These are phyloP conservation scores for Sclerotiophoma versabilis DNA, from an alignment of 2,329 filamentous ascomycete genomes.

Conservation along the genomic window DNA sequence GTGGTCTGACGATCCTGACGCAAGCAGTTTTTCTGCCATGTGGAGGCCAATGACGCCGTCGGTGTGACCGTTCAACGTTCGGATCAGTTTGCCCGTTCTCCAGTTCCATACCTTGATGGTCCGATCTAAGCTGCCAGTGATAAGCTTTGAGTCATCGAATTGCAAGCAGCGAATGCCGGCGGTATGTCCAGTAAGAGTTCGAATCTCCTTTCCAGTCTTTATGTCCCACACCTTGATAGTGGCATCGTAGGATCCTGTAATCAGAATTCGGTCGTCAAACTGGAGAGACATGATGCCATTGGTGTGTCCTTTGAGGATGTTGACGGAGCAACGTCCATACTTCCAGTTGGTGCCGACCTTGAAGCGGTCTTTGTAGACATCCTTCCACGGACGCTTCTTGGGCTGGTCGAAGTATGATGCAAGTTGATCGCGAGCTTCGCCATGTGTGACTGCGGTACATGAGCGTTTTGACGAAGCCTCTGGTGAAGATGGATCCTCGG, in stretches of 20 bases:
- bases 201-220: constrained; percentile 82
- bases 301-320: constrained; percentile 82
- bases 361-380: constrained; percentile 93
- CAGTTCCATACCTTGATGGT: constrained; percentile 97
- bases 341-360: constrained; percentile 98
- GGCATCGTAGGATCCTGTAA: constrained; percentile 92
- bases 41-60: constrained; percentile 87
- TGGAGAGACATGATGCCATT: constrained; percentile 85
- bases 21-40: constrained; percentile 83
- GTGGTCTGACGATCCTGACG: constrained; percentile 87
- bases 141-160: constrained; percentile 90
- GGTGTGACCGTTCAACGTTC: constrained; percentile 78
- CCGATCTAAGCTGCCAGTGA: constrained; percentile 86
- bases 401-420: constrained; percentile 59
- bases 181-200: constrained; percentile 84
- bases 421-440: constrained; percentile 39
- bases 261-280: constrained; percentile 88
- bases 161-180: constrained; percentile 87
- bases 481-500: constrained; percentile 33
- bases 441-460: constrained; percentile 32
- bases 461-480: constrained; percentile 43
- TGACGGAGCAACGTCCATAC: constrained; percentile 85
- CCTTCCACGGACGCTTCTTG: constrained; percentile 81
- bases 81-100: constrained; percentile 86
- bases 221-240: constrained; percentile 98